Conservation (phyloP, 768 basidiomycete species). For the Pulveroboletus sp. region DNA sequence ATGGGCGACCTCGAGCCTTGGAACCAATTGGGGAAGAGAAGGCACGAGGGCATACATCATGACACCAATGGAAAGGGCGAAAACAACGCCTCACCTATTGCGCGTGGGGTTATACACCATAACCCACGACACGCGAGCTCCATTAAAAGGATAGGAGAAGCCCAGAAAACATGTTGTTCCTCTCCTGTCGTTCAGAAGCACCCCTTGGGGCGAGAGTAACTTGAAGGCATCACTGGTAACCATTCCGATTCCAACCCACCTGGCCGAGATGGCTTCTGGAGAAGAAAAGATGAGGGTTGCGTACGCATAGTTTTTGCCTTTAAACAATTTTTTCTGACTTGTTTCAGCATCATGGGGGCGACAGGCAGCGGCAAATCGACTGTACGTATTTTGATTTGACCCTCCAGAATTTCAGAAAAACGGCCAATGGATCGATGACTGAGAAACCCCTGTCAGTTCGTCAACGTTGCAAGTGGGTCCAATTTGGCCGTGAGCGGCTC, state of each 20-base stretch:
- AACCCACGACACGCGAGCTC: background rate
- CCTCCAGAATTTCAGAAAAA: background rate
- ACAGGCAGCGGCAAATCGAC: constrained; percentile 26
- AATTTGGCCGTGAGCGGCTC: constrained; percentile 21
- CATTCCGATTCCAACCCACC: background rate
- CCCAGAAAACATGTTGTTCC: background rate
- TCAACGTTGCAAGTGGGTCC: constrained; percentile 21
- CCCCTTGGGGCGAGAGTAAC: background rate
- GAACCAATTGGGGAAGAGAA: constrained; percentile 1
- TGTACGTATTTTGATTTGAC: constrained; percentile 5
- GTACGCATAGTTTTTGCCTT: constrained; percentile 4
- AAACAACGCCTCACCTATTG: background rate
- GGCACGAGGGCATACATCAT: too few relatives aligned
- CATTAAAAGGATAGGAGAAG: constrained; percentile 2
- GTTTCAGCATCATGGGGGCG: constrained; percentile 20
- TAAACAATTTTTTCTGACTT: constrained; percentile 10
- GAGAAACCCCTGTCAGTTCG: constrained; percentile 9
- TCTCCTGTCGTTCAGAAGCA: background rate
- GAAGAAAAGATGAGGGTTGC: constrained; percentile 17
- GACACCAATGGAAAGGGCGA: background rate
- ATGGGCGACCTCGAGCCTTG: constrained; percentile 13
- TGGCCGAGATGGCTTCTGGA: constrained; percentile 5
- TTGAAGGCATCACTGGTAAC: too few relatives aligned
- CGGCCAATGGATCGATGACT: background rate
- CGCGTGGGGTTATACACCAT: background rate